Percentiles rank a stretch among this genome's conserved stretches.
Conservation (phyloP, 805 yeast genomes). For the Saccharomycopsis amapae region DNA sequence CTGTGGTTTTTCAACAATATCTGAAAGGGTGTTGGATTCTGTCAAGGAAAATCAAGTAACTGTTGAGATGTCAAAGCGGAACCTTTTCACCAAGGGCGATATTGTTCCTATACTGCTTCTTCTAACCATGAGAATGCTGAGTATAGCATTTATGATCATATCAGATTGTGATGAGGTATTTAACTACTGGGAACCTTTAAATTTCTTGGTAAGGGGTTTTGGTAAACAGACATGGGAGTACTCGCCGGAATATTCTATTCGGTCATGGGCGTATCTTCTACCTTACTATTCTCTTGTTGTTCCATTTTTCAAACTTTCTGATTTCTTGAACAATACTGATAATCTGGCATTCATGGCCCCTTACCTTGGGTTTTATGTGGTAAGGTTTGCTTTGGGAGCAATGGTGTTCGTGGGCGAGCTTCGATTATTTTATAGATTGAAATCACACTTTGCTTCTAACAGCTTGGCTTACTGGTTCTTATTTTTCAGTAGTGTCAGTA, state of each 20-base stretch:
- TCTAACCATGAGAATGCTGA: not conserved
- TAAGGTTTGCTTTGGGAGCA: conserved; percentile 40
- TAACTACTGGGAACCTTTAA: conserved; percentile 94
- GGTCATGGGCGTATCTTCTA: conserved; percentile 75
- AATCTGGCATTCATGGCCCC: conserved; percentile 23
- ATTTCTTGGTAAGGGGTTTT: conserved; percentile 65
- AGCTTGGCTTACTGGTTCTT: conserved; percentile 53
- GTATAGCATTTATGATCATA: conserved; percentile 54
- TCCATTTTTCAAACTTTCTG: conserved; percentile 21
- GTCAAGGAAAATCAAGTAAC: too few relatives aligned
- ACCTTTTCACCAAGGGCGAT: not conserved
- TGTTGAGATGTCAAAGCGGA: too few relatives aligned
- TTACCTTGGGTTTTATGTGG: conserved; percentile 41
- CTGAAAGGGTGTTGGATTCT: too few relatives aligned
- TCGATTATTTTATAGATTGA: conserved; percentile 39
- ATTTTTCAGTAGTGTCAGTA: conserved; percentile 51
- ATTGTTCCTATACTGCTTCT: conserved; percentile 1
- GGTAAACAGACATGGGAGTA: conserved; percentile 98
- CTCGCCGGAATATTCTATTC: conserved; percentile 78
- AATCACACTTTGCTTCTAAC: conserved; percentile 28
- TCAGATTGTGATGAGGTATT: conserved; percentile 90
- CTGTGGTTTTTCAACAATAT: too few relatives aligned
- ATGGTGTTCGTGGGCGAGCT: conserved; percentile 46
- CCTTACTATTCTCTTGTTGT: conserved; percentile 31
- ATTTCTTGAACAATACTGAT: not conserved